Evolutionary conservation across 2,329 filamentous ascomycete species (phyloP).

Genomic region (Fusarium sp.): DNA sequence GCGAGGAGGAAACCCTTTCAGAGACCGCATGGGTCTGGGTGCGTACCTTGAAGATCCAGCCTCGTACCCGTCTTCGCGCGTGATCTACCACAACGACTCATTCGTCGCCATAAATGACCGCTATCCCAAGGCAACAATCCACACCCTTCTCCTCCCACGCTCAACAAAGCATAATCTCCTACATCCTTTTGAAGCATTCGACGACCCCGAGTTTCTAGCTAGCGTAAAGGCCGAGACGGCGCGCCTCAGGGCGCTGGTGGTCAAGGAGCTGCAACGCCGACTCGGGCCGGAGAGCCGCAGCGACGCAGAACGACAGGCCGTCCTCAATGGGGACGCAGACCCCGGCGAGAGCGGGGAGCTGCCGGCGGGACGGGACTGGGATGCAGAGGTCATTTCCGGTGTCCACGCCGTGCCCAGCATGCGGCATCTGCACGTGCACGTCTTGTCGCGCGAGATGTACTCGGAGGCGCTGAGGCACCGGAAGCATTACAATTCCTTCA

Average conservation of each 20-base stretch:
- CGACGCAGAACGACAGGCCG: conserved; percentile 74
- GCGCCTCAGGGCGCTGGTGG: conserved; percentile 74
- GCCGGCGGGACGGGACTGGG: conserved; percentile 83
- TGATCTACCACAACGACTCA: conserved; percentile 74
- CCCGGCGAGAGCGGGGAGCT: conserved; percentile 53
- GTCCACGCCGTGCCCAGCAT: conserved; percentile 92
- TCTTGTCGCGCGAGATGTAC: conserved; percentile 83
- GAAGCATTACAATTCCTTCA: conserved; percentile 95
- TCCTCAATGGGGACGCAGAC: conserved; percentile 68
- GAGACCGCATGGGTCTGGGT: conserved; percentile 71
- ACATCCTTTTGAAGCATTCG: conserved; percentile 83
- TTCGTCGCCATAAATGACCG: conserved; percentile 85
- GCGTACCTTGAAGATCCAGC: conserved; percentile 74
- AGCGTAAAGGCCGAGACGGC: conserved; percentile 70
- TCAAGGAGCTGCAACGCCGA: conserved; percentile 77
- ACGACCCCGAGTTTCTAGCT: conserved; percentile 75
- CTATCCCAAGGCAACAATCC: conserved; percentile 87
- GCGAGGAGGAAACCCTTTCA: conserved; percentile 51
- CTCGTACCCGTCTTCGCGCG: conserved; percentile 67
- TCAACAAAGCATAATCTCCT: conserved; percentile 67
- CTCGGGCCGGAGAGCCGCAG: conserved; percentile 72
- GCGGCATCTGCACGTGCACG: conserved; percentile 91
- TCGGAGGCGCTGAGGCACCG: conserved; percentile 79
- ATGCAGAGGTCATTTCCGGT: conserved; percentile 77
- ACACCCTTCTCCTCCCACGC: conserved; percentile 89